A percentile compares a stretch with the other conserved stretches of the same genome.
phyloP scores from a whole-genome alignment of 2,329 filamentous ascomycete genomes.

The Pyricularia grisea region DNA sequence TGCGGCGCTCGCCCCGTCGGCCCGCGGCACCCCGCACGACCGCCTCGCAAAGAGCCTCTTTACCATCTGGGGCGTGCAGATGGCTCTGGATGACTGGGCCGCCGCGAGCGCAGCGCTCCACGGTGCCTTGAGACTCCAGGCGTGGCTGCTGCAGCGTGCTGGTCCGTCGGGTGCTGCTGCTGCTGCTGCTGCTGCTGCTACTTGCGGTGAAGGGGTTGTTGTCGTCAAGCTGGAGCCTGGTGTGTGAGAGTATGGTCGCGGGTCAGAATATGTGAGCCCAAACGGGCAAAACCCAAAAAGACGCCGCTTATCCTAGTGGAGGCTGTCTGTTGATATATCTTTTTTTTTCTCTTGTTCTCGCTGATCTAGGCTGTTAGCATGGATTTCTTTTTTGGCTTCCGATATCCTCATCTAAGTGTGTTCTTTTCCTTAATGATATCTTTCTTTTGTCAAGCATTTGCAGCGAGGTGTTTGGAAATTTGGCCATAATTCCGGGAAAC shows the following conservation, averaged over 20 bases:
- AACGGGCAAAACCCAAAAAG: background rate
- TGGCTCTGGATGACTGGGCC: slow-evolving; percentile 40
- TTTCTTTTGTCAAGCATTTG: background rate
- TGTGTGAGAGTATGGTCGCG: background rate
- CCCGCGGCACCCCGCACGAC: slow-evolving; percentile 25
- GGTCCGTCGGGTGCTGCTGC: background rate
- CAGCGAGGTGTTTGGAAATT: background rate
- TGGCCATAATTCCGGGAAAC: background rate
- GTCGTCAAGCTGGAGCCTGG: background rate
- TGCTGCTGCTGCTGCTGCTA: background rate
- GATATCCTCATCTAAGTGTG: background rate
- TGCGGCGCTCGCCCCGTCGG: slow-evolving; percentile 19
- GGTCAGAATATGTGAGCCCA: background rate
- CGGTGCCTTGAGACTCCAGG: slow-evolving; percentile 27
- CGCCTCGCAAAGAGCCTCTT: slow-evolving; percentile 37
- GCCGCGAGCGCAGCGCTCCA: slow-evolving; percentile 26
- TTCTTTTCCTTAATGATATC: background rate
- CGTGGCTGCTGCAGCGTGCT: slow-evolving; percentile 24
- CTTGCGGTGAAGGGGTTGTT: background rate
- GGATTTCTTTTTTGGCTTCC: too few species aligned
- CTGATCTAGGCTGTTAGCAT: too few species aligned
- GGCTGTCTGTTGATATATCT: background rate
- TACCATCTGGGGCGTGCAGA: slow-evolving; percentile 31
- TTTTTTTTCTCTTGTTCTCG: background rate
- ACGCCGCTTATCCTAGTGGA: background rate